A percentile compares a stretch with the other conserved stretches of the same genome.
These are phyloP conservation scores for Selenicereus undatus DNA, from an alignment of 148 eudicot genomes.

Conservation along the genomic window DNA sequence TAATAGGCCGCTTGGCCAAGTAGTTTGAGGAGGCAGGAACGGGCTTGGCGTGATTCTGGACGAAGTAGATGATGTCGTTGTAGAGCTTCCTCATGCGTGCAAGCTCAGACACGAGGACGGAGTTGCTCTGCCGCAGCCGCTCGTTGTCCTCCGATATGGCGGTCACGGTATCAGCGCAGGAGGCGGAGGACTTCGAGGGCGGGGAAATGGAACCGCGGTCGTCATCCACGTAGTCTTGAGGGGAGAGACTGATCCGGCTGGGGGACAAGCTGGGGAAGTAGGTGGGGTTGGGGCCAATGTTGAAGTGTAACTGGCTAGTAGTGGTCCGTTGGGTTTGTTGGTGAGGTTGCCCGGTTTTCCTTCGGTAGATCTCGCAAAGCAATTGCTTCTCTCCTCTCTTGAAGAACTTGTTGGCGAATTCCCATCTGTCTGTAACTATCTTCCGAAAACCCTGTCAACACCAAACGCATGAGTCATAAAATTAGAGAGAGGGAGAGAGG, in stretches of 20 bases:
- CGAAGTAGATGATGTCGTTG: constrained; percentile 82
- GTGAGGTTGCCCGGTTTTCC: constrained; percentile 69
- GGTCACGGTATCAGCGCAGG: constrained; percentile 27
- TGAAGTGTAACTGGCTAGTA: constrained; percentile 14
- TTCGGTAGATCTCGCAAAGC: constrained; percentile 81
- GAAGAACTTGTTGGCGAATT: constrained; percentile 88
- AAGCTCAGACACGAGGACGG: constrained; percentile 65
- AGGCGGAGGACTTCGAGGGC: constrained; percentile 6
- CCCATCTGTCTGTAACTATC: constrained; percentile 87
- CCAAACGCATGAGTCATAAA: too few species aligned
- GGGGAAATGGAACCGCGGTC: constrained; percentile 27
- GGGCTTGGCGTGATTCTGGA: constrained; percentile 88
- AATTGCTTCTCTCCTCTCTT: constrained; percentile 80
- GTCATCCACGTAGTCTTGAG: constrained; percentile 55
- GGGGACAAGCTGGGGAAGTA: constrained; percentile 36
- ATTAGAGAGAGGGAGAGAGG: too few species aligned
- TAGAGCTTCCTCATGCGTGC: constrained; percentile 84
- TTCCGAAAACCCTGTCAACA: constrained; percentile 76
- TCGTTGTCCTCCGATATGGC: constrained; percentile 78
- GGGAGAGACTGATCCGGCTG: constrained; percentile 51
- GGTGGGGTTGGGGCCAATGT: neutral
- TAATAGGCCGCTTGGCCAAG: neutral
- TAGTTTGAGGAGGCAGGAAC: constrained; percentile 28
- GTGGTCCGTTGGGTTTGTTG: constrained; percentile 15
- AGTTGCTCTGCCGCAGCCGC: constrained; percentile 63